Evolutionary conservation across 1,139 yeast species (phyloP).

Genomic region (Hyphopichia buzzinii): DNA sequence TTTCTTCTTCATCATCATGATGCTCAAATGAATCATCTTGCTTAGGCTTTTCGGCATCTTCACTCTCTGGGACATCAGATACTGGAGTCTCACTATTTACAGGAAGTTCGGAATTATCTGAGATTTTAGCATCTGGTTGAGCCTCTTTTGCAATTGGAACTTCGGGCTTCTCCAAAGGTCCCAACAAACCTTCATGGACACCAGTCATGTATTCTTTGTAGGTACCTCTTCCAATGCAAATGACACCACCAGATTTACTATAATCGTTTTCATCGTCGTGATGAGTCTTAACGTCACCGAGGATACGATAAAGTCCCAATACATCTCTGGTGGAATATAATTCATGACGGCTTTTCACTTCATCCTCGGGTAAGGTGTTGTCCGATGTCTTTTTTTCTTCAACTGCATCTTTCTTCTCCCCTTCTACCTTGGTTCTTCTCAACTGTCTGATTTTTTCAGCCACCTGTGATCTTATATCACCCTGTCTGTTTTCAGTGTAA

Average conservation of each 20-base stretch:
- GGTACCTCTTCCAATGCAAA: conserved; percentile 94
- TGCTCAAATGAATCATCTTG: conserved; percentile 3
- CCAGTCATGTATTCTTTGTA: conserved; percentile 90
- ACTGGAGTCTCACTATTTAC: too few relatives aligned
- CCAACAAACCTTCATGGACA: conserved; percentile 89
- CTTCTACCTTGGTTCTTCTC: conserved; percentile 33
- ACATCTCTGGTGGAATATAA: conserved; percentile 54
- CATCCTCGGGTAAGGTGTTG: conserved; percentile 8
- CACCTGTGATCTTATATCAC: conserved; percentile 77
- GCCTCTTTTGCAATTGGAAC: conserved; percentile 26
- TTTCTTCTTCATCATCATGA: conserved; percentile 12
- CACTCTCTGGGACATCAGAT: too few relatives aligned
- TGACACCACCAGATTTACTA: conserved; percentile 71
- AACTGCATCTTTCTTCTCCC: conserved; percentile 8
- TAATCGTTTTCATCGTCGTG: conserved; percentile 49
- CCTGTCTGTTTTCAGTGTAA: conserved; percentile 75
- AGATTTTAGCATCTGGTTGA: conserved; percentile 13
- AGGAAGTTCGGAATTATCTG: conserved; percentile 16
- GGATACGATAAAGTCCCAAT: conserved; percentile 53
- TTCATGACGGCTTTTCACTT: conserved; percentile 29
- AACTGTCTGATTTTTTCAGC: conserved; percentile 78
- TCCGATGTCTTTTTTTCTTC: conserved; percentile 5
- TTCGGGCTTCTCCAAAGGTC: conserved; percentile 76
- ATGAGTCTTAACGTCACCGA: conserved; percentile 31
- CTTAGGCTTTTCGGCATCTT: background rate